Evolutionary conservation across 441 rosid genomes (phyloP), one percentile per base, ranked within the genome.

Genomic region (Aquilaria agallochum): DNA sequence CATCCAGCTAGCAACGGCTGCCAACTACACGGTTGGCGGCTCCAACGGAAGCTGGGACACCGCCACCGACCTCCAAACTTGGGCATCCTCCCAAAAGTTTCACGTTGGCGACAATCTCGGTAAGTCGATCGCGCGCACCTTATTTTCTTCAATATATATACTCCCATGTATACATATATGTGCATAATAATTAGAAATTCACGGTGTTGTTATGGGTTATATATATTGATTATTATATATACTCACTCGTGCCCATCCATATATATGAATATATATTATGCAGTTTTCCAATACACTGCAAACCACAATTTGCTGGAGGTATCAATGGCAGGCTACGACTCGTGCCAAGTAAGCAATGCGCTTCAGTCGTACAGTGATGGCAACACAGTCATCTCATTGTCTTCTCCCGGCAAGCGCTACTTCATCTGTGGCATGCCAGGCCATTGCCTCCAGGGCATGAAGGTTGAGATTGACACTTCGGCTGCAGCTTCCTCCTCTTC

Each of bases 391-490:
- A 70, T 90, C 61, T 71, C 87, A 48, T 83, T 88, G 3, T 34
- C 86, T 7, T 68, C 93, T 42, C 79, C 91, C 2, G 93, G 91
- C 15, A 86, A 88, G 71, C 79, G 90, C 67, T 88, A 88, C 82
- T 90, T 90, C 78, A 80, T 83, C 63, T 90, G 97, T 58, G 86
- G 87, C 49, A 71, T 69, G 54, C 58, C 75, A 0, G 97, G 97
- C 65, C 95, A 90, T 34, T 90, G 97, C 66, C 20, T 20, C 54
- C 69, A 47, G 55, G 97, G 97, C 32, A 90, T 88, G 97, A 85
- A 88, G 75, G 62, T 90, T 1, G 84, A 86, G 57, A 71, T 86
- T 36, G 75, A 83, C 73, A 72, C 81, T 13, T 62, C 77, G 30
- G 79, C 77, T 3, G 47, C 75, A 20, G 57, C 88, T 62, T 59